Evolutionary conservation across 129 eudicot genomes (phyloP), one percentile per base, ranked within the genome.

Genomic region (Calendula officinalis): DNA sequence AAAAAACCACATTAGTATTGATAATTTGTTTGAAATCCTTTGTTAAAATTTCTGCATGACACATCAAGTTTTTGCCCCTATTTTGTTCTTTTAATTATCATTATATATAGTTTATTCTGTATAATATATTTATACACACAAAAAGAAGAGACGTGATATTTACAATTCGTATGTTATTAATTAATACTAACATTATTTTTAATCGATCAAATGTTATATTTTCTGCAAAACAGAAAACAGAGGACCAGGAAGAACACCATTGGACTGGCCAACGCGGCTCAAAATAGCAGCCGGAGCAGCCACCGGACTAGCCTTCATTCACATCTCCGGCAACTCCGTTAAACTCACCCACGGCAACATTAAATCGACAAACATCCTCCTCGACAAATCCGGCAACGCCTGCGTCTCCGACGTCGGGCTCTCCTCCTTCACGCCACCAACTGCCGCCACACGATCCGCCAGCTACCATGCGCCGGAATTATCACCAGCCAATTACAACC

Each of bases 181-280:
- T 22, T 22, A 22, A 1, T 22, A 22, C 30, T 22, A 22, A 2
- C 30, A 22, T 22, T 22, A 48, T 48, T 1, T n/a, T 14, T 44
- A 35, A 27, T n/a, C 3, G 12, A 6, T 13, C 30, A 22, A 22
- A 1, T 36, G 13, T 55, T 69, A 63, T 46, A 7, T 59, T 8
- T 15, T 36, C 11, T 13, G 27, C 55, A 52, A 51, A 15, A 69
- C 80, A 94, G 99, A 97, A 27, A 94, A 89, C 36, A 71, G 97
- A 71, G 99, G 99, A 49, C 96, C 99, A 5, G 97, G 99, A 41
- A 68, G 99, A 66, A 88, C 92, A 50, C 99, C 97, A 37, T 70
- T 94, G 30, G 97, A 94, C 67, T 94, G 97, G 97, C 74, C 89
- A 73, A 85, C 97, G 6, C 37, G 97, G 69, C 65, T 88, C 4